Conservation (phyloP, 2,329 filamentous ascomycete genomes). For the Arachnomyces sp. region DNA sequence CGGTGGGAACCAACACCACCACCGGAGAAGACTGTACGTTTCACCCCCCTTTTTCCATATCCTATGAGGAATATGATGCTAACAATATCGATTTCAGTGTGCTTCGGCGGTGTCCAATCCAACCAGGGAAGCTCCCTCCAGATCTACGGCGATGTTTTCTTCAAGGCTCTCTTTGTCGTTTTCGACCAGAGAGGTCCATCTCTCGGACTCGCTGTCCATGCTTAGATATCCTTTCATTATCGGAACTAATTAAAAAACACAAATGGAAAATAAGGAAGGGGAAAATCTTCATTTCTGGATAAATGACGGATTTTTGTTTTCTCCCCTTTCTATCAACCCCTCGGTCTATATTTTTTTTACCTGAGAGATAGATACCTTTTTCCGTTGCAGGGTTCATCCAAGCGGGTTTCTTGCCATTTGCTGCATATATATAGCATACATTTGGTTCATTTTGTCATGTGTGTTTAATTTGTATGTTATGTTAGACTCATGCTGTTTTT, state of each 20-base stretch:
- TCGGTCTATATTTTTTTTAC: too few relatives aligned
- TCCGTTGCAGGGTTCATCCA: too few relatives aligned
- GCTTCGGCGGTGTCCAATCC: conserved; percentile 54
- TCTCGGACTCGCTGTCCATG: conserved; percentile 45
- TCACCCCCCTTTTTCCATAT: background rate
- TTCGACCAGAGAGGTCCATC: conserved; percentile 46
- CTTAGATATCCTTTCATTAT: conserved; percentile 11
- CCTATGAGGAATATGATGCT: conserved; percentile 6
- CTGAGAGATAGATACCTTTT: too few relatives aligned
- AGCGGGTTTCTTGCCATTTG: too few relatives aligned
- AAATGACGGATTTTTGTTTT: background rate
- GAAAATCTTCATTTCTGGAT: conserved; percentile 6
- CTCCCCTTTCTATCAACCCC: background rate
- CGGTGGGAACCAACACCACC: conserved; percentile 38
- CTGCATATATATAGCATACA: too few relatives aligned
- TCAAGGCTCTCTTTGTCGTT: conserved; percentile 54
- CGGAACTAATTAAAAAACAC: conserved; percentile 7
- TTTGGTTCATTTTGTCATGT: too few relatives aligned
- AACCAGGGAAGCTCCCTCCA: conserved; percentile 49
- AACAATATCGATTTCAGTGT: conserved; percentile 34
- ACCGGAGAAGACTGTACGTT: conserved; percentile 33
- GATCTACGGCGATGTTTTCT: conserved; percentile 55
- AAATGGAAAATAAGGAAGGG: conserved; percentile 12
- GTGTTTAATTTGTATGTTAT: too few relatives aligned
- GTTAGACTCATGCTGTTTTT: too few relatives aligned